Percentiles rank a stretch among this genome's conserved stretches.
Conservation (phyloP, 768 basidiomycete genomes). For the Russula emetica region DNA sequence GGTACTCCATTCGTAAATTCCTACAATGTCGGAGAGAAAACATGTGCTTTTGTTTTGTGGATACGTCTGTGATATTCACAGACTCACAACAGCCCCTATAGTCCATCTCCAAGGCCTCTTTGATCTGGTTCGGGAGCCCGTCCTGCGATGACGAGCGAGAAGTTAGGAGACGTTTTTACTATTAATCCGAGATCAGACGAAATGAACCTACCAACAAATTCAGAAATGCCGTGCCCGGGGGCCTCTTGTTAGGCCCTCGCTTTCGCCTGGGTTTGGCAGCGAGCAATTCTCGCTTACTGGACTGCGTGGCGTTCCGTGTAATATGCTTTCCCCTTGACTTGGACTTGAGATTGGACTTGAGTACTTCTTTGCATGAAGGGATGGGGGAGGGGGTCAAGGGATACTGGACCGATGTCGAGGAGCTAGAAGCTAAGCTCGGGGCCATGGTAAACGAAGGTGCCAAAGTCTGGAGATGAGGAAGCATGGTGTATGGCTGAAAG, state of each 20-base stretch:
- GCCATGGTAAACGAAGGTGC: too few species aligned
- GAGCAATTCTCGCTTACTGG: too few species aligned
- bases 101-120: background rate
- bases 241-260: slow-evolving; percentile 5
- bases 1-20: accelerated
- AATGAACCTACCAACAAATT: slow-evolving; percentile 10
- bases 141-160: background rate
- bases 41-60: slow-evolving; percentile 2
- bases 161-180: background rate
- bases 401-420: too few species aligned
- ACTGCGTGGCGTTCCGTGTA: too few species aligned
- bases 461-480: too few species aligned
- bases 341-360: too few species aligned
- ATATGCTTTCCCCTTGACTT: too few species aligned
- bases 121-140: background rate
- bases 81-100: background rate
- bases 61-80: background rate
- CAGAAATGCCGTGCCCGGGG: background rate
- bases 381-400: too few species aligned
- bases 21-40: background rate
- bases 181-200: background rate
- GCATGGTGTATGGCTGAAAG: too few species aligned
- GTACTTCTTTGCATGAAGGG: too few species aligned
- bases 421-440: too few species aligned
- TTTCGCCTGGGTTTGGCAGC: too few species aligned